Evolutionary conservation across 768 basidiomycete genomes (phyloP), one percentile per base, ranked within the genome.

Genomic region (Chalciporus piperatus): DNA sequence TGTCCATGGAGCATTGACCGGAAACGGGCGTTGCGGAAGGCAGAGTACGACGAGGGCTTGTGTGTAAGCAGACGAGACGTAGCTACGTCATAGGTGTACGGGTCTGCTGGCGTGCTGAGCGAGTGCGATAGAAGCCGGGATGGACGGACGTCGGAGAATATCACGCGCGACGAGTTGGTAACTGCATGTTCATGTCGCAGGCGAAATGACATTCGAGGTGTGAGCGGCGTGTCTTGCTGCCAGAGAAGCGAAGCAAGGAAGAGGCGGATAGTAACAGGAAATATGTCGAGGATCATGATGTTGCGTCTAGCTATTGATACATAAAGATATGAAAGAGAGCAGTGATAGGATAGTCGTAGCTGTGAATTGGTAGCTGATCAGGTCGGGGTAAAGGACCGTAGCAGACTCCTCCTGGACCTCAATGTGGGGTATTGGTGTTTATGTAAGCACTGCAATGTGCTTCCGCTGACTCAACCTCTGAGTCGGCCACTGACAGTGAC

Each of bases 171-270:
- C 19, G 71, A 63, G 54, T 81, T 75, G 40, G 77, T 74, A 9
- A 81, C 59, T 22, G 78, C 83, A 57, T 89, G 85, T 38, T 77
- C 70, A 64, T 89, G 87, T 32, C 87, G 82, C 20, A 89, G 74
- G 28, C 76, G 77, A 67, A 89, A 89, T 28, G 72, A 75, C 6
- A 86, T 61, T 13, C 70, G 62, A 41, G 72, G 51, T 33, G 54
- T 58, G 67, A 66, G 70, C 69, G 39, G 54, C 12, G 33, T 22
- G 19, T 56, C 41, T 32, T 62, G 55, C 25, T 51, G 10, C 75
- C 73, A 79, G 10, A 81, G 63, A 4, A 77, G 57, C 2, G 70
- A 73, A 6, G 72, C 63, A 20, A 83, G 58, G 10, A 80, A 60
- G 23, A 75, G 53, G 37, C 72, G 73, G 10, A 83, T 58, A 19